Evolutionary conservation across 2,329 filamentous ascomycete species (phyloP), one percentile per base, ranked within the genome.

Genomic region (Paramyrothecium roridum): DNA sequence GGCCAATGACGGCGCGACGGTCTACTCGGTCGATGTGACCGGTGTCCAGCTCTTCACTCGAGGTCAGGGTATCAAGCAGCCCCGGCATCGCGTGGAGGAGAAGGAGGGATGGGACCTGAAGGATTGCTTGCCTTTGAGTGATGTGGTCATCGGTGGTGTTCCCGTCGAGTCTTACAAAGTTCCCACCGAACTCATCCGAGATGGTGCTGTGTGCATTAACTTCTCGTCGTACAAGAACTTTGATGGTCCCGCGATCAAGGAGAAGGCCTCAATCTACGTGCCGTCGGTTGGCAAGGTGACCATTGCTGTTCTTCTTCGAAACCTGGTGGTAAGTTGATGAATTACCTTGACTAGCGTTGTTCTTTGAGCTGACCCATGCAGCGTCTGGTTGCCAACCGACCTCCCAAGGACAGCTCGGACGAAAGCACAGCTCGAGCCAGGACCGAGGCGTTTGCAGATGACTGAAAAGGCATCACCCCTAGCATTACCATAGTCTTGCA

Each of bases 231-330:
- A 90, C 73, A 91, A 93, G 78, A 98, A 99, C 76, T 98, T 98
- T 73, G 87, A 88, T 58, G 82, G 81, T 1, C 86, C 89, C 0
- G 89, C 90, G 50, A 86, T 98, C 62, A 98, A 96, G 76, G 90
- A 97, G 71, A 96, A 93, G 78, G 95, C 95, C 2, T 92, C 91
- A 6, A 96, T 99, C 66, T 99, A 97, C 66, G 93, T 98, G 19
- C 95, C 95, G 2, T 95, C 93, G 0, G 96, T 97, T 62, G 95
- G 95, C 64, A 99, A 98, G 78, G 93, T 98, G 50, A 99, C 95
- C 0, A 98, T 98, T 70, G 90, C 93, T 17, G 87, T 97, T 34
- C 76, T 99, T 56, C 77, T 98, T 66, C 82, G 95, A 55, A 99
- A 99, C 69, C 76, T 98, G 37, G 81, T 98, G 68, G 90, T 95